Evolutionary conservation across 1,284 basidiomycete species (phyloP).

Genomic region (Thecaphora frezii): DNA sequence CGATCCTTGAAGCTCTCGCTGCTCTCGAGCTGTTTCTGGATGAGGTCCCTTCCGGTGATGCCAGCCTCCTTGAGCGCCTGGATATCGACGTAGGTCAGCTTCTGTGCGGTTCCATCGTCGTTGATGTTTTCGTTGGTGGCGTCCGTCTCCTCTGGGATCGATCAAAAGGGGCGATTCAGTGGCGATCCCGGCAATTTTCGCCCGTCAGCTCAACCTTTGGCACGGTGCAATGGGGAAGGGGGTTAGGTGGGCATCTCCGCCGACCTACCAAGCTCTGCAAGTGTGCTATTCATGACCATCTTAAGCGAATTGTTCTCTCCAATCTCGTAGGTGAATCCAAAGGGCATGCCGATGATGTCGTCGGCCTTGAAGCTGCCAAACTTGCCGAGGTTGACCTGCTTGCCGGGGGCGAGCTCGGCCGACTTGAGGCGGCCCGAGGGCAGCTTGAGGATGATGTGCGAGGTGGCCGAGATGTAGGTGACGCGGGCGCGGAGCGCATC

Average conservation of each 20-base stretch:
- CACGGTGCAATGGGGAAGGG: no score
- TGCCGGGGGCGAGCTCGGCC: slow-evolving; percentile 41
- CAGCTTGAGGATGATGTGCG: slow-evolving; percentile 44
- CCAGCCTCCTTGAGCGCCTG: slow-evolving; percentile 54
- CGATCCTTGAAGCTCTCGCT: slow-evolving; percentile 47
- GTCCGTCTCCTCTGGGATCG: slow-evolving; percentile 43
- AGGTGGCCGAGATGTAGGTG: slow-evolving; percentile 32
- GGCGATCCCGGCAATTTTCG: no score
- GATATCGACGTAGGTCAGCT: slow-evolving; percentile 56
- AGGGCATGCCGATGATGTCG: slow-evolving; percentile 55
- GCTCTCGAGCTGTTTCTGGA: slow-evolving; percentile 45
- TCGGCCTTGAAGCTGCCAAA: slow-evolving; percentile 55
- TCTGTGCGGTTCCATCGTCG: slow-evolving; percentile 53
- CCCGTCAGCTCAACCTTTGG: no score
- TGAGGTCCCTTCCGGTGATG: slow-evolving; percentile 51
- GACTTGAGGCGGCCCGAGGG: slow-evolving; percentile 51
- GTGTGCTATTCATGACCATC: slow-evolving; percentile 36
- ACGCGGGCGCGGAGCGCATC: slow-evolving; percentile 31
- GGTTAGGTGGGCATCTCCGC: no score
- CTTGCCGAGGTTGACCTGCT: slow-evolving; percentile 54
- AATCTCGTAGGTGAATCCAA: slow-evolving; percentile 57
- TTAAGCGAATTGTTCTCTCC: slow-evolving; percentile 11
- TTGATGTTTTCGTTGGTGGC: slow-evolving; percentile 59
- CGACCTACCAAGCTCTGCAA: slow-evolving; percentile 29
- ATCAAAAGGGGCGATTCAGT: slow-evolving; percentile 4